Base-by-base conservation (phyloP, 2,329 filamentous ascomycete genomes). In the Pseudogymnoascus verrucosus region DNA sequence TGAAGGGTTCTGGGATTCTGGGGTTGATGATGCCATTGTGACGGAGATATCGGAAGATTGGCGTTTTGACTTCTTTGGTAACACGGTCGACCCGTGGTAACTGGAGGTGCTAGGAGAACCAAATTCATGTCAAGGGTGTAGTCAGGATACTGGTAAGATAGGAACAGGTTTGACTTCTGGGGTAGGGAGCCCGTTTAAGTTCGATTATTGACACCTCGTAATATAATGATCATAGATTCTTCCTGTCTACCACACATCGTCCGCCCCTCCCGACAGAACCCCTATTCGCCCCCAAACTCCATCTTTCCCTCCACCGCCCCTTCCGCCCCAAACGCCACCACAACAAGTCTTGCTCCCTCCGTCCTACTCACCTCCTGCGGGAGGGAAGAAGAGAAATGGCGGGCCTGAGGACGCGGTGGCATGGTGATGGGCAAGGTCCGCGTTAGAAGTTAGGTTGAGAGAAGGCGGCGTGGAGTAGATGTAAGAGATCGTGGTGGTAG, bases 281-380 rank as follows among this genome's bases (percentile, higher is more conserved):
- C 5, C 12, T 51, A 51, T n/a, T 26, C 21, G 5, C 23, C 44
- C 2, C 21, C 21, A 26, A 39, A 63, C 7, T 67, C 63, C 21
- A 66, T 62, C n/a, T 31, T 26, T 6, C 12, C 44, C 21, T 51
- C 40, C 16, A 44, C 19, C 40, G 40, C 40, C 40, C 19, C 40
- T 21, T 21, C 40, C 21, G 19, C 40, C 5, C 40, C 19, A 11
- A 44, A 5, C 73, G 75, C 73, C 44, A 78, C 73, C 62, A 72
- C 76, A 42, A 77, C 69, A 1, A 79, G 70, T 26, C 74, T 69
- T 54, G 75, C 78, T 7, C 72, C 64, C 44, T 74, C 71, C 1
- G 70, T 66, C 42, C 21, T 51, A 0, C 73, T 72, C n/a, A 73
- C 16, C 62, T 21, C 67, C 67, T 12, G 64, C 62, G 2, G 57